Evolutionary conservation across 371 early-diverging fungal genomes (phyloP), one percentile per base, ranked within the genome.

Genomic region (Apophysomyces elegans): DNA sequence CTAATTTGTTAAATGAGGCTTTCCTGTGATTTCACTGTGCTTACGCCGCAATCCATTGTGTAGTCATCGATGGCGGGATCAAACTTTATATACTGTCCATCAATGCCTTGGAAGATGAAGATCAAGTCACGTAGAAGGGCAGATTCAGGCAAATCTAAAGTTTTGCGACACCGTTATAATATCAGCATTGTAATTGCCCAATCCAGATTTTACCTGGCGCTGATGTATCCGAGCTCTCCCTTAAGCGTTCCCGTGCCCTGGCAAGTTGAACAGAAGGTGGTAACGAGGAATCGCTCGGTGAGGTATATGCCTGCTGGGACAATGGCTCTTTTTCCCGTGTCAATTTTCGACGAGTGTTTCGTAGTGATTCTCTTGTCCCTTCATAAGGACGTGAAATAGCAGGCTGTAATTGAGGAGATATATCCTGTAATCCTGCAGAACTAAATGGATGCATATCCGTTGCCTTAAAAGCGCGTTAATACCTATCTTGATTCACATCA

Each of bases 51-150:
- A 57, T 85, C 83, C 8, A 94, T 73, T 2, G 66, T 59, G 63
- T 84, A 92, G 5, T 80, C 76, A 5, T 80, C 73, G 12, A 70
- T 65, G 2, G 66, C 67, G 6, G 65, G 18, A 62, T 91, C 86
- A 65, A 84, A 95, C 64, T 84, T 85, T 35, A 97, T 84, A 66
- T 87, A 90, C 60, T 84, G 85, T 41, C 98, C 98, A 78, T 97
- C 93, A 56, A 98, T 92, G 2, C 96, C 99, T 73, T 97, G 99
- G 73, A 96, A 90, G 13, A 96, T 84, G 72, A 86, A 98, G 7
- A 98, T 83, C 58, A 96, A 73, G 61, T 98, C 99, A 2, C 91
- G 86, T 43, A 98, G 72, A 35, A 96, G 71, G 0, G 81, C 81
- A 1, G 85, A 70, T 71, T 97, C 96, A 12, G 85, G 69, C 5